A percentile compares a stretch with the other conserved stretches of the same genome.
These are phyloP conservation scores for Symbiodinium pilosum DNA, from an alignment of 73 alveolate species.

Conservation along the genomic window DNA sequence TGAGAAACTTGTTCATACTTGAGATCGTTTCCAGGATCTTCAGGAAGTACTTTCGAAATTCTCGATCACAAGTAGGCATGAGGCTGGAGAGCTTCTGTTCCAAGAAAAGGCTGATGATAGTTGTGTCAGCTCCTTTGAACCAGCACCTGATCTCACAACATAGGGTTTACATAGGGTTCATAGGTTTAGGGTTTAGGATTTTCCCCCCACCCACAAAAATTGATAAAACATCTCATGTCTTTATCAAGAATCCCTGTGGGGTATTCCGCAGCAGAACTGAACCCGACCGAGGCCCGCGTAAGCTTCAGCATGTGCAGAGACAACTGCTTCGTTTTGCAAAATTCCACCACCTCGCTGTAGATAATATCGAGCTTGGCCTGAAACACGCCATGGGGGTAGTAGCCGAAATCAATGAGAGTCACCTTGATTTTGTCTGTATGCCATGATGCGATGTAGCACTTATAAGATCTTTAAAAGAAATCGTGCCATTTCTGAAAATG, in stretches of 20 bases:
- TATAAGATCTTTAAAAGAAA: background rate
- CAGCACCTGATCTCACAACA: background rate
- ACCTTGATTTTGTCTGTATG: background rate
- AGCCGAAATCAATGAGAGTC: background rate
- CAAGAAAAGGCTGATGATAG: background rate
- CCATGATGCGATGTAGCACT: no score
- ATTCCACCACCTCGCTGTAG: background rate
- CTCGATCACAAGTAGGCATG: background rate
- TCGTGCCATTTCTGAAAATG: background rate
- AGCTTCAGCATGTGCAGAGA: background rate
- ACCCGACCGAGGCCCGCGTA: background rate
- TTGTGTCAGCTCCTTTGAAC: conserved; percentile 62
- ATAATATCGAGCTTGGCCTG: background rate
- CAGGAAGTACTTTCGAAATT: background rate
- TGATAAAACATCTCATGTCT: no score
- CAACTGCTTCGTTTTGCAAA: background rate
- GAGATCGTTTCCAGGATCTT: background rate
- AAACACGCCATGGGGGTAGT: background rate
- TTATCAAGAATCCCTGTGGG: background rate
- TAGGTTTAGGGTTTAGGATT: no score
- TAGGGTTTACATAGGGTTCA: no score
- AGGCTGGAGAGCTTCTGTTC: background rate
- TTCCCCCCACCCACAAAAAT: no score
- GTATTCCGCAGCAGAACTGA: background rate
- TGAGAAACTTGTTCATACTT: background rate